These are phyloP conservation scores for Colletotrichum australisinense DNA, from an alignment of 2,329 filamentous ascomycete genomes.

Conservation along the genomic window DNA sequence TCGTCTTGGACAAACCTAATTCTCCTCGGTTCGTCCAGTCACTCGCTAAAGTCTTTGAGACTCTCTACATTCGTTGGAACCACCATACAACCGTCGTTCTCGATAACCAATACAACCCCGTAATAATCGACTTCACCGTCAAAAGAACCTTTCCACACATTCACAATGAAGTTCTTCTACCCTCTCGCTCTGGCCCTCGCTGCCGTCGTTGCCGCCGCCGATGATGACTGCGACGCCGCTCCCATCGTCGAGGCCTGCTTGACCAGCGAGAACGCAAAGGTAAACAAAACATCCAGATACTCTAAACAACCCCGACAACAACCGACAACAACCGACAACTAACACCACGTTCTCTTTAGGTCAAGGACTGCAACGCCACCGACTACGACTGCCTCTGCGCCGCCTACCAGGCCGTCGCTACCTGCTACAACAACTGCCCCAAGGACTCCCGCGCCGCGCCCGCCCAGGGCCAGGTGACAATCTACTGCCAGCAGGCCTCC, in stretches of 20 bases:
- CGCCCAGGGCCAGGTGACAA: constrained; percentile 51
- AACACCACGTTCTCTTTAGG: constrained; percentile 37
- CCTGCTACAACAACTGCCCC: constrained; percentile 69
- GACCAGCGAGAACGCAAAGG: constrained; percentile 51
- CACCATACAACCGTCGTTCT: constrained; percentile 2
- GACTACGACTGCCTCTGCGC: constrained; percentile 62
- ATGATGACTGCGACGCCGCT: constrained; percentile 53
- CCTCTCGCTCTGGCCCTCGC: constrained; percentile 51
- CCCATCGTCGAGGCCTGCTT: constrained; percentile 61
- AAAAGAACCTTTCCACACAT: background rate
- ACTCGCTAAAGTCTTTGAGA: constrained; percentile 28
- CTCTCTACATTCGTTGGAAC: constrained; percentile 27
- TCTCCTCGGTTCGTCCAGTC: constrained; percentile 26
- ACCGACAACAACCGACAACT: background rate
- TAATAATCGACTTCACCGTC: background rate
- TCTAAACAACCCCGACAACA: background rate
- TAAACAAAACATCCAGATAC: constrained; percentile 29
- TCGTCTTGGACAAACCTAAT: constrained; percentile 21
- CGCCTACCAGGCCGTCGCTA: constrained; percentile 56
- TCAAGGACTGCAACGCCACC: constrained; percentile 48
- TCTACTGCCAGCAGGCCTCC: constrained; percentile 59
- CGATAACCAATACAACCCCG: background rate
- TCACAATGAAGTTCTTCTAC: constrained; percentile 59
- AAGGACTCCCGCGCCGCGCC: constrained; percentile 52
- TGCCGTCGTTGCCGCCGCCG: constrained; percentile 43